Percentiles rank a stretch among this genome's conserved stretches.
phyloP scores from a whole-genome alignment of 345 rosid genomes.

The Hevea brasiliensis region DNA sequence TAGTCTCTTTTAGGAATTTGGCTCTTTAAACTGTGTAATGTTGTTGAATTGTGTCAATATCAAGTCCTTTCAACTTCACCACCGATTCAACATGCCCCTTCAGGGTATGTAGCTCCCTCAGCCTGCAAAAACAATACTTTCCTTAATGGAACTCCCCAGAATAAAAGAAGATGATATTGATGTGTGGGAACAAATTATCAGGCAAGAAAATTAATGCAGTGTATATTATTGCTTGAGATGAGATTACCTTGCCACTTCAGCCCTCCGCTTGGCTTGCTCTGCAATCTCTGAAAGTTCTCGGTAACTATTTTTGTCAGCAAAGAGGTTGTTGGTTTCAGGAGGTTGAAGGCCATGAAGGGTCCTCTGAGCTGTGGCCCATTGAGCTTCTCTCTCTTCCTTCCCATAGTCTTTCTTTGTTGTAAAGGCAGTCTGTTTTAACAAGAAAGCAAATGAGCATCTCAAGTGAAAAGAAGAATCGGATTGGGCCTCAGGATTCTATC shows the following conservation, averaged over 20 bases:
- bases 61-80: slow-evolving; percentile 83
- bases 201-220: neutral
- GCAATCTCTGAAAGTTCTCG: slow-evolving; percentile 93
- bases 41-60: slow-evolving; percentile 78
- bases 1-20: neutral
- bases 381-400: slow-evolving; percentile 89
- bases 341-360: slow-evolving; percentile 95
- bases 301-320: slow-evolving; percentile 63
- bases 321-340: slow-evolving; percentile 45
- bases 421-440: slow-evolving; percentile 67
- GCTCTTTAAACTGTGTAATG: slow-evolving; percentile 60
- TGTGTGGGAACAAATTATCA: neutral
- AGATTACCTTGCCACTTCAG: slow-evolving; percentile 89
- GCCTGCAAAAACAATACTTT: slow-evolving; percentile 38
- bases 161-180: neutral
- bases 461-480: neutral
- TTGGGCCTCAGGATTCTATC: neutral
- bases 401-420: slow-evolving; percentile 92
- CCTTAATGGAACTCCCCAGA: neutral
- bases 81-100: slow-evolving; percentile 88
- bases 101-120: slow-evolving; percentile 68
- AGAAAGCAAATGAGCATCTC: neutral
- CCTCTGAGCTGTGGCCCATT: slow-evolving; percentile 93
- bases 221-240: slow-evolving; percentile 12
- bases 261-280: slow-evolving; percentile 95